A percentile compares a stretch with the other conserved stretches of the same genome.
These are phyloP conservation scores for Fusarium sp. DNA, from an alignment of 2,329 filamentous ascomycete species.

Conservation along the genomic window DNA sequence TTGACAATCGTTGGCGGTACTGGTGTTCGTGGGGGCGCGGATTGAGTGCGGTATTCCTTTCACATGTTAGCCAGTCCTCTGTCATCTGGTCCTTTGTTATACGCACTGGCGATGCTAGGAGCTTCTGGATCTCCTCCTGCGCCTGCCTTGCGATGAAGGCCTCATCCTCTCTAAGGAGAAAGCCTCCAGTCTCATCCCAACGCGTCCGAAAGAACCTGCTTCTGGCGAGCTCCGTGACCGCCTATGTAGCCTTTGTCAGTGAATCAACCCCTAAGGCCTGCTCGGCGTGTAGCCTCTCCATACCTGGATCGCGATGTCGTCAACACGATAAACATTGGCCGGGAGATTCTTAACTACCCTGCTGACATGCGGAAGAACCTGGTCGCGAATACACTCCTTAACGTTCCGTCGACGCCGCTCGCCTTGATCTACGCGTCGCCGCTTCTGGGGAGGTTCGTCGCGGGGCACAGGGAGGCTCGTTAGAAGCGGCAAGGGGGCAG, in stretches of 20 bases:
- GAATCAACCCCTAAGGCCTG: background rate
- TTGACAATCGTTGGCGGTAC: background rate
- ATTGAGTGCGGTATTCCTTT: conserved; percentile 17
- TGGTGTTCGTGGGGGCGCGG: conserved; percentile 1
- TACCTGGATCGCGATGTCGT: conserved; percentile 53
- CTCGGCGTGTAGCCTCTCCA: background rate
- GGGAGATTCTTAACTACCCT: conserved; percentile 46
- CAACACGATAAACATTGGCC: conserved; percentile 38
- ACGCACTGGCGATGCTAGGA: conserved; percentile 43
- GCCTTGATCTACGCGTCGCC: conserved; percentile 48
- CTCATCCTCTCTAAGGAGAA: conserved; percentile 34
- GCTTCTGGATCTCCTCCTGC: conserved; percentile 38
- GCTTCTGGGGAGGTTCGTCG: conserved; percentile 52
- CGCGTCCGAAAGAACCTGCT: conserved; percentile 43
- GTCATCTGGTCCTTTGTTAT: background rate
- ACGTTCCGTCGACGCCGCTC: conserved; percentile 35
- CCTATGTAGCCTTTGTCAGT: conserved; percentile 33
- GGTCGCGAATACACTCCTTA: conserved; percentile 47
- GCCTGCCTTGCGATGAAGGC: conserved; percentile 35
- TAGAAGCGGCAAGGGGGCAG: conserved; percentile 24
- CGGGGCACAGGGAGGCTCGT: conserved; percentile 19
- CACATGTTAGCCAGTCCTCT: conserved; percentile 13
- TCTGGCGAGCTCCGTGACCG: conserved; percentile 44
- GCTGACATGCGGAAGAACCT: conserved; percentile 54
- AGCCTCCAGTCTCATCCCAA: conserved; percentile 44